Evolutionary conservation across 2,329 filamentous ascomycete species (phyloP).

Genomic region (Coniochaeta ligniaria): DNA sequence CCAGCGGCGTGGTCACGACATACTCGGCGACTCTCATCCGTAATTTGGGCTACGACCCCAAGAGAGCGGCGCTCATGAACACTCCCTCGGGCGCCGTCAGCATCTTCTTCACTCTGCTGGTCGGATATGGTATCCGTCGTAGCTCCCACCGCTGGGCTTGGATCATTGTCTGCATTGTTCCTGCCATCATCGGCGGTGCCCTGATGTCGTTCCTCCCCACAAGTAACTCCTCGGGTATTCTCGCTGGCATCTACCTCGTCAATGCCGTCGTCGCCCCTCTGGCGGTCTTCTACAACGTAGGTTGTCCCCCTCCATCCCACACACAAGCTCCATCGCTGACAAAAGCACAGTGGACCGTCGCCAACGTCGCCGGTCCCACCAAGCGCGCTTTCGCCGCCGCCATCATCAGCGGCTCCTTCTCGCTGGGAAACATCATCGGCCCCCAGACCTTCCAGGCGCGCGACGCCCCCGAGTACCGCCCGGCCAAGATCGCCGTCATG

Average conservation of each 20-base stretch:
- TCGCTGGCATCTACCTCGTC: constrained; percentile 43
- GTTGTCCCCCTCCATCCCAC: constrained; percentile 7
- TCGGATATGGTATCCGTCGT: constrained; percentile 36
- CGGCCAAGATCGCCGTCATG: constrained; percentile 48
- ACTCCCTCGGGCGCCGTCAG: constrained; percentile 45
- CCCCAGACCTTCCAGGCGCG: constrained; percentile 47
- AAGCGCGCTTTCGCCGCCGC: constrained; percentile 44
- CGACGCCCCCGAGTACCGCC: constrained; percentile 44
- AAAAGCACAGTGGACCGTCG: constrained; percentile 34
- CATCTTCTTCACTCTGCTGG: constrained; percentile 43
- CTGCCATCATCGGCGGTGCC: constrained; percentile 37
- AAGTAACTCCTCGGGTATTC: constrained; percentile 35
- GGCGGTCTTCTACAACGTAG: constrained; percentile 36
- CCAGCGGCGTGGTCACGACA: constrained; percentile 44
- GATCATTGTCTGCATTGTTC: constrained; percentile 39
- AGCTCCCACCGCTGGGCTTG: constrained; percentile 42
- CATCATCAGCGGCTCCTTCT: constrained; percentile 41
- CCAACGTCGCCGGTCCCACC: constrained; percentile 44
- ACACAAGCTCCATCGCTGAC: neutral
- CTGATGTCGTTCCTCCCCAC: constrained; percentile 45
- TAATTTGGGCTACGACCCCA: constrained; percentile 36
- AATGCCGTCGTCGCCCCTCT: constrained; percentile 40
- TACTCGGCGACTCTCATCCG: constrained; percentile 48
- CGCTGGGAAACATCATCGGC: constrained; percentile 48
- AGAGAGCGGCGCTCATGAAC: constrained; percentile 42